Conservation (phyloP, 2,329 filamentous ascomycete species). For the Colletotrichum graminicola region DNA sequence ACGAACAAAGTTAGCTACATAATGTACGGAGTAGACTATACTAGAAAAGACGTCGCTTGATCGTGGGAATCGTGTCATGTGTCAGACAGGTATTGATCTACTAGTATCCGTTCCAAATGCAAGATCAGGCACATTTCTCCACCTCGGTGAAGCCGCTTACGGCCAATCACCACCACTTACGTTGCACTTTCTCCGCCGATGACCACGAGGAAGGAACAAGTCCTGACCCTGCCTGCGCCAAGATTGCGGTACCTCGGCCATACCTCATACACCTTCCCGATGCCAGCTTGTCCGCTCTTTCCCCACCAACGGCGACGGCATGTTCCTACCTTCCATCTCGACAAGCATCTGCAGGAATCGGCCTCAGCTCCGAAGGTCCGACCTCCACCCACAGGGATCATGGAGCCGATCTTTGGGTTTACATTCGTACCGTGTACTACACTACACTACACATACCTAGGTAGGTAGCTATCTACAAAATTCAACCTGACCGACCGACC, state of each 20-base stretch:
- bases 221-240: not conserved
- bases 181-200: conserved; percentile 7
- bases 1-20: no score
- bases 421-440: conserved; percentile 18
- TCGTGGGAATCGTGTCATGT: conserved; percentile 8
- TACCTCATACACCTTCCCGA: not conserved
- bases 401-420: conserved; percentile 29
- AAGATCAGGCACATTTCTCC: conserved; percentile 40
- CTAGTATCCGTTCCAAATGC: conserved; percentile 26
- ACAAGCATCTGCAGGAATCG: conserved; percentile 10
- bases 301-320: conserved; percentile 4
- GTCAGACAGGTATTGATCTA: not conserved
- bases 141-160: conserved; percentile 33
- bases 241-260: conserved; percentile 6
- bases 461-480: not conserved
- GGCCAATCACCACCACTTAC: conserved; percentile 21
- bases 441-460: not conserved
- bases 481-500: not conserved
- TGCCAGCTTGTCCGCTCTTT: not conserved
- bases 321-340: conserved; percentile 8
- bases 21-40: no score
- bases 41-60: not conserved
- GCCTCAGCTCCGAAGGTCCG: conserved; percentile 1
- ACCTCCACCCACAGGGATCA: not conserved
- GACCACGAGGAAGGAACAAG: conserved; percentile 17